Evolutionary conservation across 345 rosid genomes (phyloP), one percentile per base, ranked within the genome.

Genomic region (Rhizophora apiculata): DNA sequence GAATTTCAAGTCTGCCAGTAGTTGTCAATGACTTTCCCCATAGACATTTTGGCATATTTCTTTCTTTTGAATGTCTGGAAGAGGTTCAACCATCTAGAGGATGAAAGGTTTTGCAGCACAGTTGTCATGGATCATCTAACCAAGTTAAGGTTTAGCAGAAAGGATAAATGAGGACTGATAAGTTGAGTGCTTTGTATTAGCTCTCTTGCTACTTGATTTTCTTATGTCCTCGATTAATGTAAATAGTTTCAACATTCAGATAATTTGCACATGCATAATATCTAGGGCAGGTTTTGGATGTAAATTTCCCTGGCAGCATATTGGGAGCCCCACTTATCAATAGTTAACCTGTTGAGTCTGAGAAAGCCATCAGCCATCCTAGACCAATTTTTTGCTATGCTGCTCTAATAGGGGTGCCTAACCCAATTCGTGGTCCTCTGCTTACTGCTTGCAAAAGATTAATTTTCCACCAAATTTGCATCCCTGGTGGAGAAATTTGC

Each of bases 191-290:
- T 36, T 31, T 36, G 19, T 60, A 18, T 26, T 21, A 8, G 49
- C 62, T 54, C 48, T 30, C 48, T 66, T 32, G 48, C 22, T 27
- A 29, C 69, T 66, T 11, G 34, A 60, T 67, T 32, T 15, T n/a
- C 60, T 37, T 20, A 24, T 26, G 48, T 26, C 27, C 32, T 43
- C 13, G 49, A 43, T 13, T 43, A 43, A 13, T 43, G 46, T 43
- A 15, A 43, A 43, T 10, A 39, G 46, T 39, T 9, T 67, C 34
- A 27, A 19, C 20, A 34, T 24, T 2, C 5, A 6, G 34, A 48
- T 51, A 53, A 29, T 64, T 49, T 64, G 24, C 9, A 49, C 26
- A 18, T 16, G 31, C 37, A 16, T 29, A 32, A n/a, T 32, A 70
- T 19, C 54, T 31, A 56, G 16, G 10, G 29, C n/a, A 20, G 20